Base-by-base conservation (phyloP, 1,284 basidiomycete genomes). In the Amylostereum chailletii region DNA sequence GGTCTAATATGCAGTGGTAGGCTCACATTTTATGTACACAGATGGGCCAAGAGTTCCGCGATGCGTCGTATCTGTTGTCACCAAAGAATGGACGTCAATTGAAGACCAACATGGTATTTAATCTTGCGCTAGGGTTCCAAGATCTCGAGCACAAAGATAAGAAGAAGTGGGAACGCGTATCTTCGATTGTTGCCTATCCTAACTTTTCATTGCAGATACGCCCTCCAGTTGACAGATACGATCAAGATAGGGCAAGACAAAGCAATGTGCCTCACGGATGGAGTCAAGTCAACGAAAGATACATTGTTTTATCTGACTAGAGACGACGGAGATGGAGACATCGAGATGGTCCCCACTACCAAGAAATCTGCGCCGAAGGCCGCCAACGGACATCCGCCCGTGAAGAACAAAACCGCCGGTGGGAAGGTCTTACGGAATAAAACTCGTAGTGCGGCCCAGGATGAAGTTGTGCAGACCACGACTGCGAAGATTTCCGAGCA, bases 31-130 rank as follows among this genome's bases (percentile, higher is more conserved):
- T 43, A 31, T 26, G 52, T 1, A 19, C 51, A 5, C 60, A 94
- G 91, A 94, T 84, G 63, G 93, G 93, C 9, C 80, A 97, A 63
- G 95, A 98, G 65, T 97, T 95, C 69, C 83, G 94, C 34, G 95
- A 99, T 63, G 83, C 87, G 7, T 74, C 83, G 0, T 96, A 93
- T 63, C 70, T 94, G 2, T 72, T 98, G 36, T 87, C 83, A 2
- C 58, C 82, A 8, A 98, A 97, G 71, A 94, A 90, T 60, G 71
- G 67, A 7, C 81, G 87, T 9, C 69, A 70, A 33, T 65, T 98
- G 48, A 81, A 81, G 62, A 70, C 82, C 46, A 85, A 86, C 62
- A 96, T 96, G 94, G 75, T 91, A 19, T 75, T 96, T 62, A 89
- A 88, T 60, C 71, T 98, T 40, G 77, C 81, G 5, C 74, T 98